Evolutionary conservation across 148 eudicot species (phyloP).

Genomic region (Rhododendron griersonianum): DNA sequence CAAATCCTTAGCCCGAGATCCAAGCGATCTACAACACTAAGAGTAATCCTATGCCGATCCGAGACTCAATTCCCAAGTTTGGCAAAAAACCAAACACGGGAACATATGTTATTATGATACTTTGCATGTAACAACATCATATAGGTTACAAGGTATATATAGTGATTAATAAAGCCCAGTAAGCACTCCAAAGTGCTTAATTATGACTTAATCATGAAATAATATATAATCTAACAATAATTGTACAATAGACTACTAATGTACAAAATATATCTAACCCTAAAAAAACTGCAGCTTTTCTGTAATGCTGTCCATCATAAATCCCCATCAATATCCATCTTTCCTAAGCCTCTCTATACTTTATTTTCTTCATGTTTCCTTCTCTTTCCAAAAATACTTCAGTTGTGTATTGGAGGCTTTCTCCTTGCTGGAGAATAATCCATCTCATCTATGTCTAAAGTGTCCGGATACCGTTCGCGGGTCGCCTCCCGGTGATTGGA

Average conservation of each 20-base stretch:
- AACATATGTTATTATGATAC: neutral
- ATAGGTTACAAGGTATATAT: neutral
- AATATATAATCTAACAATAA: slow-evolving; percentile 3
- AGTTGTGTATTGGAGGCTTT: slow-evolving; percentile 63
- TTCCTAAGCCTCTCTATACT: neutral
- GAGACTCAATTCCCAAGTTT: no score
- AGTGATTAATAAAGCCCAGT: neutral
- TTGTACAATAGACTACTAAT: neutral
- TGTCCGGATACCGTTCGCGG: slow-evolving; percentile 17
- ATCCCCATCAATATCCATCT: neutral
- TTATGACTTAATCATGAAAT: slow-evolving; percentile 20
- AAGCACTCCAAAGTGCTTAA: slow-evolving; percentile 5
- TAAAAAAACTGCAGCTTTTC: slow-evolving; percentile 44
- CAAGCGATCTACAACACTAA: no score
- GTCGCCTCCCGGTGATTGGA: slow-evolving; percentile 17
- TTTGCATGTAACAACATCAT: neutral
- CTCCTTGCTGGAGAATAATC: slow-evolving; percentile 63
- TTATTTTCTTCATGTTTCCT: neutral
- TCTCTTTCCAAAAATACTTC: neutral
- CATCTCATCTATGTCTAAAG: slow-evolving; percentile 53
- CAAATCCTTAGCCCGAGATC: no score
- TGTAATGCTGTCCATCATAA: slow-evolving; percentile 42
- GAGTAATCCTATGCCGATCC: no score
- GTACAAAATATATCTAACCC: slow-evolving; percentile 28
- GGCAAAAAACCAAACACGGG: no score